A percentile compares a stretch with the other conserved stretches of the same genome.
phyloP scores from a whole-genome alignment of 192 early-diverging fungal species.

The Rhizophagus sp. region DNA sequence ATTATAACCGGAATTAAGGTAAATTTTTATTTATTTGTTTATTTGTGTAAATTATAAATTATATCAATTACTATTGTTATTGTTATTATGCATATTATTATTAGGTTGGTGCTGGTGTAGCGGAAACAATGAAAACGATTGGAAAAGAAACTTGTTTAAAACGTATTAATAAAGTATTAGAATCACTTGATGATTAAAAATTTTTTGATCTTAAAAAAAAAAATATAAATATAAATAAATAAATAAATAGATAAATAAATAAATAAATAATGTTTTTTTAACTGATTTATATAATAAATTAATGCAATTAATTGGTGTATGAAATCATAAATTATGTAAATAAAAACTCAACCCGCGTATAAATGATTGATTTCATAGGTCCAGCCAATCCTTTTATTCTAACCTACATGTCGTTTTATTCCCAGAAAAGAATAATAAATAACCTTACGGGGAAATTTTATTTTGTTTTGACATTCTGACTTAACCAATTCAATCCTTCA shows the following conservation, averaged over 20 bases:
- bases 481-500: conserved; percentile 86
- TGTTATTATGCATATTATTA: not conserved
- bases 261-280: too few relatives aligned
- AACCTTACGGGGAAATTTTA: conserved; percentile 24
- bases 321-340: not conserved
- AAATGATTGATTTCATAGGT: not conserved
- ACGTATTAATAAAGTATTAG: conserved; percentile 33
- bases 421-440: not conserved
- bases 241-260: too few relatives aligned
- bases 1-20: conserved; percentile 63
- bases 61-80: not conserved
- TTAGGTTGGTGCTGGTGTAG: conserved; percentile 56
- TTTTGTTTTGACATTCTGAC: conserved; percentile 72
- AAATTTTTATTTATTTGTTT: not conserved
- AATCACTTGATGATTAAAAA: not conserved
- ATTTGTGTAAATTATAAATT: not conserved
- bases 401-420: not conserved
- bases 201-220: too few relatives aligned
- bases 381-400: not conserved
- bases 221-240: too few relatives aligned
- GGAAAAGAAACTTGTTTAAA: conserved; percentile 42
- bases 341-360: not conserved
- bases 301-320: not conserved
- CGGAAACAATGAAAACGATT: conserved; percentile 53
- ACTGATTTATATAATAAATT: too few relatives aligned